phyloP scores from a whole-genome alignment of 2,329 filamentous ascomycete genomes.

The Sporothrix variecibatus region DNA sequence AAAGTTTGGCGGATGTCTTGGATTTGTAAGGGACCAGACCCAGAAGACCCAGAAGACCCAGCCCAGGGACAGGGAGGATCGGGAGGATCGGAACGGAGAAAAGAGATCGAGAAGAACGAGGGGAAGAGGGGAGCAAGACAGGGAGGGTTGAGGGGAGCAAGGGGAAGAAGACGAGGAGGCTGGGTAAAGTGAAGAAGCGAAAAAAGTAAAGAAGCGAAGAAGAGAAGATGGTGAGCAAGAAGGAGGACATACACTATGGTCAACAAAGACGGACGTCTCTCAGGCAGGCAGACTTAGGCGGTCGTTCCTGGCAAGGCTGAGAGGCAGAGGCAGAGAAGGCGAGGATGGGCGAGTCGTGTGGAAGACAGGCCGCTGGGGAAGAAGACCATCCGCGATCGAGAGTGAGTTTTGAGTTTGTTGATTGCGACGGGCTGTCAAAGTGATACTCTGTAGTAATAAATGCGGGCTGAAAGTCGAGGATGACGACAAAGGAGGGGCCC shows the following conservation, averaged over 20 bases:
- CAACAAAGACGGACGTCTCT: neutral
- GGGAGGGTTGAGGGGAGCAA: neutral
- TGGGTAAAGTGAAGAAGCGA: neutral
- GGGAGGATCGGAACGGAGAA: constrained; percentile 1
- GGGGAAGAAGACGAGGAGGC: neutral
- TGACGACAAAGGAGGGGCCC: constrained; percentile 10
- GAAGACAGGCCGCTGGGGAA: neutral
- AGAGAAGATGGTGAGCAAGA: too few species aligned
- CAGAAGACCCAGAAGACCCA: neutral
- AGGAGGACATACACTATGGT: neutral
- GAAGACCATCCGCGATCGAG: neutral
- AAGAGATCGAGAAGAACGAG: neutral
- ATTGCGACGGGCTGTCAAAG: neutral
- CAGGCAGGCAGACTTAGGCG: neutral
- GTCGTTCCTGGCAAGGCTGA: constrained; percentile 6
- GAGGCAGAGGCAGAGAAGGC: neutral
- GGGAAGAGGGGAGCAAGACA: neutral
- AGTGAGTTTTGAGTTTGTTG: neutral
- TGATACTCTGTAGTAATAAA: constrained; percentile 2
- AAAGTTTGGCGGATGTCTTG: neutral
- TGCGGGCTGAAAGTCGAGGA: neutral
- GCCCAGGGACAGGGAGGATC: neutral
- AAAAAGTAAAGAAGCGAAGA: neutral
- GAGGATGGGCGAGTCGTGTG: neutral
- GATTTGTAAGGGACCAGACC: neutral